phyloP scores from a whole-genome alignment of 495 filamentous ascomycete genomes.

The Aspergillus ostianus region DNA sequence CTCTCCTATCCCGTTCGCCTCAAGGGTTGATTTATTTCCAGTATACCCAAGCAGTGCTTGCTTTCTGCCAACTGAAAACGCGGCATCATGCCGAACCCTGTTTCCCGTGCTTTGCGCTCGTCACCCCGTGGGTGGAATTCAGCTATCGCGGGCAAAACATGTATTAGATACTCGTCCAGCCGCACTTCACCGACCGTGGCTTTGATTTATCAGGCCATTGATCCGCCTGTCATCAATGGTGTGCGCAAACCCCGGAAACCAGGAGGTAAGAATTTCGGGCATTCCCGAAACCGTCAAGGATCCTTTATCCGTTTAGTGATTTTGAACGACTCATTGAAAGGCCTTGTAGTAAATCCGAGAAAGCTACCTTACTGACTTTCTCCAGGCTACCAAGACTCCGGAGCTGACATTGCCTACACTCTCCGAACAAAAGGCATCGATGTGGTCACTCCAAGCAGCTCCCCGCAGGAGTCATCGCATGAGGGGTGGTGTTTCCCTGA shows the following conservation, averaged over 20 bases:
- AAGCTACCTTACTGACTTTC: slow-evolving; percentile 1
- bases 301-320: background rate
- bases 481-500: slow-evolving; percentile 39
- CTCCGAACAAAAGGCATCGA: slow-evolving; percentile 23
- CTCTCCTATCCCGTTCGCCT: background rate
- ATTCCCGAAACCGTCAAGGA: background rate
- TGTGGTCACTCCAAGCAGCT: slow-evolving; percentile 20
- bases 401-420: slow-evolving; percentile 34
- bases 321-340: no score
- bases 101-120: background rate
- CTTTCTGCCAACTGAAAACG: background rate
- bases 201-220: slow-evolving; percentile 28
- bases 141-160: background rate
- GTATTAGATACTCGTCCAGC: background rate
- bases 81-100: background rate
- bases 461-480: slow-evolving; percentile 17
- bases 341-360: no score
- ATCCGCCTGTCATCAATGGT: slow-evolving; percentile 31
- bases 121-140: background rate
- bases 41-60: no score
- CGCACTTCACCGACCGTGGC: slow-evolving; percentile 17
- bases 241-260: slow-evolving; percentile 31
- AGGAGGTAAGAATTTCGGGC: slow-evolving; percentile 21
- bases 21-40: no score
- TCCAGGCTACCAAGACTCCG: slow-evolving; percentile 39